Percentiles rank a stretch among this genome's conserved stretches.
These are phyloP conservation scores for Populus nigra DNA, from an alignment of 345 rosid genomes.

Conservation along the genomic window DNA sequence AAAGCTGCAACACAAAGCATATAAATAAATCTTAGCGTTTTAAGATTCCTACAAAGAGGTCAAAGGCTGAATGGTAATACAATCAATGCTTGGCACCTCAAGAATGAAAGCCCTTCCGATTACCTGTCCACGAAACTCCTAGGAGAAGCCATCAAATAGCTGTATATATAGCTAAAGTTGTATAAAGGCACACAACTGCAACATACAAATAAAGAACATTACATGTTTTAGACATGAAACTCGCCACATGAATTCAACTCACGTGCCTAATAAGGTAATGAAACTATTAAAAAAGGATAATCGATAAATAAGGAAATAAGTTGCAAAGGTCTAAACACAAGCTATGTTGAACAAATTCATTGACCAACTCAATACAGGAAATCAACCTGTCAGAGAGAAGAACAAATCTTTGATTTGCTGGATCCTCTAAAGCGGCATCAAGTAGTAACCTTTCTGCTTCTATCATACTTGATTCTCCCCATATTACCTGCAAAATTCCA, in stretches of 20 bases:
- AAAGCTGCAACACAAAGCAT: slow-evolving; percentile 48
- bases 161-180: slow-evolving; percentile 78
- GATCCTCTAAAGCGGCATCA: slow-evolving; percentile 68
- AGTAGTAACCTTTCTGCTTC: slow-evolving; percentile 81
- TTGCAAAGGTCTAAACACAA: neutral
- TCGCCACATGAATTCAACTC: no score
- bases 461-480: slow-evolving; percentile 94
- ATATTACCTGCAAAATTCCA: slow-evolving; percentile 51
- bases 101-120: slow-evolving; percentile 38
- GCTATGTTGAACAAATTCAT: no score
- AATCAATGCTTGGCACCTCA: slow-evolving; percentile 36
- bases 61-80: slow-evolving; percentile 6
- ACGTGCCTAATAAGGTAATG: neutral
- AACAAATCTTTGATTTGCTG: slow-evolving; percentile 80
- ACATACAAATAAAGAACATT: slow-evolving; percentile 10
- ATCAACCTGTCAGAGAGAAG: slow-evolving; percentile 88
- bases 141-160: slow-evolving; percentile 70
- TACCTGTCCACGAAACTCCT: slow-evolving; percentile 96
- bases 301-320: neutral
- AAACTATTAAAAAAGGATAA: neutral
- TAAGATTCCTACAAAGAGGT: neutral
- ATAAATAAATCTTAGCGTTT: neutral
- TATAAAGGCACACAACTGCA: slow-evolving; percentile 90
- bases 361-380: neutral
- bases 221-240: no score